Base-by-base conservation (phyloP, 495 filamentous ascomycete species). In the Penicillium bialowiezense region DNA sequence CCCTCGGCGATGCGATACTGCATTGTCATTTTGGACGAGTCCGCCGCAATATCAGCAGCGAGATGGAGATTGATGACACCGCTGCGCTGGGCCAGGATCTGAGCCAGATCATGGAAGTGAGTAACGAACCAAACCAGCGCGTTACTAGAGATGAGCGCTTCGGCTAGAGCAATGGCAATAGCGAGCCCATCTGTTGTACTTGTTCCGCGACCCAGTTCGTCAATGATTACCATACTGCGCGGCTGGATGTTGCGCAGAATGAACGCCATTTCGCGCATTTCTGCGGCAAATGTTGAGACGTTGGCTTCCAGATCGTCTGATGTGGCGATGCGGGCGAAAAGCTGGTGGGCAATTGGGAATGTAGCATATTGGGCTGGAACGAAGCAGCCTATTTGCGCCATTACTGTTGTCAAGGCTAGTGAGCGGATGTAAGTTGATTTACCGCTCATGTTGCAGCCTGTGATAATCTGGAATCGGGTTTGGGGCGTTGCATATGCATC, bases 381-480 rank as follows among this genome's bases (percentile, higher is more conserved):
- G 65, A 93, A 98, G 55, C 83, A 89, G 21, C 93, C 93, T 49
- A 95, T 83, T 57, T 98, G 93, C 4, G 90, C 89, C 89, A 98
- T 93, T 40, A 98, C 79, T 21, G 85, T 79, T 64, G 92, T 84
- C 8, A 98, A 72, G 14, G 92, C 90, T 33, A 96, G 73, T 6
- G 84, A 86, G 50, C 89, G 84, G 60, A 97, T 95, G 69, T 95
- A 97, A 0, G 92, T 97, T 51, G 89, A 90, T 62, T 96, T 97
- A n/a, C 93, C 93, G 58, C 90, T 95, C 95, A 97, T 97, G 65
- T 98, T 98, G 67, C 90, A 93, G 33, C 93, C 93, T 5, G 93
- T 96, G 60, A 98, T 86, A 51, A 97, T 88, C 51, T 96, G 90
- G 64, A 97, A 91, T 7, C 92, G 82, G 26, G 77, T 79, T 48